Evolutionary conservation across 805 yeast genomes (phyloP).

Genomic region (Metschnikowia hibisci): DNA sequence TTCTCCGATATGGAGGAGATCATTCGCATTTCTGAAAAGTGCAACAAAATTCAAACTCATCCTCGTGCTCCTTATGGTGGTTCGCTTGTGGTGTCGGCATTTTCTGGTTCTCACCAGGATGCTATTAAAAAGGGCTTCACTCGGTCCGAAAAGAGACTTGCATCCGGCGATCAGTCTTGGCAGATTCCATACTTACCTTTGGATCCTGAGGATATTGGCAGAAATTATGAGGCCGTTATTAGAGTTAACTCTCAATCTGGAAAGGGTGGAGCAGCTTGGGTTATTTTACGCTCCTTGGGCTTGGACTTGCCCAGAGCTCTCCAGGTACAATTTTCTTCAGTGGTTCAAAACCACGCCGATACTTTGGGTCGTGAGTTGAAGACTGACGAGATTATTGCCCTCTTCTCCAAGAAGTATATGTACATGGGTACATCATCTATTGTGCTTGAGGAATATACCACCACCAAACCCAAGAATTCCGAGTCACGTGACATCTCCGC

Average conservation of each 20-base stretch:
- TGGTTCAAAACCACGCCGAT: conserved; percentile 66
- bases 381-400: conserved; percentile 56
- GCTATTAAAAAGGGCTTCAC: conserved; percentile 66
- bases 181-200: conserved; percentile 72
- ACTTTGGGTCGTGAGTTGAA: conserved; percentile 64
- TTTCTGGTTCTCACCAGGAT: conserved; percentile 71
- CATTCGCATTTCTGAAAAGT: conserved; percentile 67
- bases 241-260: conserved; percentile 86
- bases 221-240: conserved; percentile 77
- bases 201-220: conserved; percentile 78
- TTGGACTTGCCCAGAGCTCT: conserved; percentile 69
- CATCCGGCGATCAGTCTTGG: conserved; percentile 49
- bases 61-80: conserved; percentile 82
- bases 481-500: conserved; percentile 23
- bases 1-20: conserved; percentile 64
- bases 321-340: conserved; percentile 63
- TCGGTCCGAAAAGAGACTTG: conserved; percentile 50
- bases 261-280: conserved; percentile 87
- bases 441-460: conserved; percentile 24
- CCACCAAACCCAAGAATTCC: conserved; percentile 19
- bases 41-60: conserved; percentile 71
- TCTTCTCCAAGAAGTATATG: conserved; percentile 57
- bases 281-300: conserved; percentile 64
- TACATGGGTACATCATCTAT: conserved; percentile 17
- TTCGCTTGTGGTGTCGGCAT: conserved; percentile 73